These are phyloP conservation scores for Thraustochytrium sp. DNA, from an alignment of 352 stramenopile genomes.

Conservation along the genomic window DNA sequence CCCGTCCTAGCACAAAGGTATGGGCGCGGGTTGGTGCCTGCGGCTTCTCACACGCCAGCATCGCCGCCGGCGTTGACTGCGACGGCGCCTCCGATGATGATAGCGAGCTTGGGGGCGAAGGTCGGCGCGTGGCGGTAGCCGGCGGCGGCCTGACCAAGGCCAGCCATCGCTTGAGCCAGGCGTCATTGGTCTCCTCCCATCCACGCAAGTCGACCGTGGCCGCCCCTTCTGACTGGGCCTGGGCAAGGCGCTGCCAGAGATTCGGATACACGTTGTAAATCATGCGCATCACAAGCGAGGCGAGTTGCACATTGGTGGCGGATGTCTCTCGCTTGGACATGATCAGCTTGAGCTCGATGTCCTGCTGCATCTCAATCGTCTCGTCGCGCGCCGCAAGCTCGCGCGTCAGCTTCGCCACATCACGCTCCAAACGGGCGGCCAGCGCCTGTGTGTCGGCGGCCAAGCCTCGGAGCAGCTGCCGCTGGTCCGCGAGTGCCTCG, in stretches of 20 bases:
- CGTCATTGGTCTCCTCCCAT: background rate
- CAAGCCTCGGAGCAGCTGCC: background rate
- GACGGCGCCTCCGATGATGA: too few species aligned
- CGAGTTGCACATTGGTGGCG: background rate
- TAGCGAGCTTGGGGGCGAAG: too few species aligned
- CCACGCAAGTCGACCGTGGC: background rate
- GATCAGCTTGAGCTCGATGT: slow-evolving; percentile 24
- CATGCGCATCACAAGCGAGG: slow-evolving; percentile 8
- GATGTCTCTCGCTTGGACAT: background rate
- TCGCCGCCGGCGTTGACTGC: too few species aligned
- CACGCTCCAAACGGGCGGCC: background rate
- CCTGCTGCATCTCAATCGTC: slow-evolving; percentile 16
- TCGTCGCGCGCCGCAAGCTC: background rate
- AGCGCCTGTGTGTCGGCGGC: background rate
- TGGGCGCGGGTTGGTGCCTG: too few species aligned
- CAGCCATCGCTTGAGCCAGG: background rate
- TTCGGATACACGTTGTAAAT: background rate
- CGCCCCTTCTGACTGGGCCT: background rate
- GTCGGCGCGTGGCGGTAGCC: too few species aligned
- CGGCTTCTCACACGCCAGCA: too few species aligned
- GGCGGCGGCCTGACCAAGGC: too few species aligned
- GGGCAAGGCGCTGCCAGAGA: background rate
- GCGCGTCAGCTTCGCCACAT: background rate
- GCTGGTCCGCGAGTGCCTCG: background rate
- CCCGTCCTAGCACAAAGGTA: too few species aligned